phyloP scores from a whole-genome alignment of 345 rosid genomes.

The Bretschneidera sinensis region DNA sequence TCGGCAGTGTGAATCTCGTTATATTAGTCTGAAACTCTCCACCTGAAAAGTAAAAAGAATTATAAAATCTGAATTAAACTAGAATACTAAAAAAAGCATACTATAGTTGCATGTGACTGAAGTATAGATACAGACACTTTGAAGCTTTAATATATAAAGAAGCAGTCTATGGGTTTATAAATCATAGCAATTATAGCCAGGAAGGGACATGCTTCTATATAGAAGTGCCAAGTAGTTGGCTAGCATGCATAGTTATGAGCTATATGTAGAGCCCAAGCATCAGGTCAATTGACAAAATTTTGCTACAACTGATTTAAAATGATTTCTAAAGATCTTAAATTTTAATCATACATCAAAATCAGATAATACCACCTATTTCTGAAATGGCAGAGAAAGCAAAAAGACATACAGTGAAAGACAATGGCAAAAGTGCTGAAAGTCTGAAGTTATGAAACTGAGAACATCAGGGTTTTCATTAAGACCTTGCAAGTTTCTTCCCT shows the following conservation, averaged over 20 bases:
- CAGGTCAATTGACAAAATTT: neutral
- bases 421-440: neutral
- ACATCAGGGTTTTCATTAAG: too few species aligned
- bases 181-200: neutral
- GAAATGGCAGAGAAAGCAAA: neutral
- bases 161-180: too few species aligned
- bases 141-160: neutral
- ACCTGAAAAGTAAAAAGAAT: slow-evolving; percentile 36
- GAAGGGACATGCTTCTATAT: neutral
- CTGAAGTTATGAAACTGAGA: too few species aligned
- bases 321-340: neutral
- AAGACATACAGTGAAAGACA: neutral
- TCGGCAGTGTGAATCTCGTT: slow-evolving; percentile 89
- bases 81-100: neutral
- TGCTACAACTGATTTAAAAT: neutral
- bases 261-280: neutral
- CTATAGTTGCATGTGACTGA: too few species aligned
- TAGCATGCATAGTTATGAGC: neutral
- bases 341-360: neutral
- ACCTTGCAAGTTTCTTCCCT: too few species aligned
- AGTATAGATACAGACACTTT: neutral
- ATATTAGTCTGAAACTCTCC: slow-evolving; percentile 92
- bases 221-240: neutral
- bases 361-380: neutral
- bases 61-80: neutral